phyloP scores from a whole-genome alignment of 495 filamentous ascomycete species.

The Penicillium paradoxum region DNA sequence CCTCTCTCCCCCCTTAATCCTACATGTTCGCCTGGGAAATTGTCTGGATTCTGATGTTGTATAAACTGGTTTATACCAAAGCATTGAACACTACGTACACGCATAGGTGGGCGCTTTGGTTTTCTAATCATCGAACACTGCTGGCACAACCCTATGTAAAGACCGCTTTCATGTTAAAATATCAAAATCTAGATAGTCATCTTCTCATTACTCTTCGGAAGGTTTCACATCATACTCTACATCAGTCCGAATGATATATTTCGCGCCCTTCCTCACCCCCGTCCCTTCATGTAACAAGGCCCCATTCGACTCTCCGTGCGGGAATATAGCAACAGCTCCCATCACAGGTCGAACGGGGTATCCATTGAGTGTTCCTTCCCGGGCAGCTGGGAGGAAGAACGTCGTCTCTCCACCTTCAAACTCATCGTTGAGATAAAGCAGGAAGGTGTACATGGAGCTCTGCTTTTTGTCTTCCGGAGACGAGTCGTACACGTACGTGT shows the following conservation, averaged over 20 bases:
- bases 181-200: background rate
- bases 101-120: too few relatives aligned
- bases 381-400: slow-evolving; percentile 33
- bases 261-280: slow-evolving; percentile 34
- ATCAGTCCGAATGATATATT: slow-evolving; percentile 39
- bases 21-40: too few relatives aligned
- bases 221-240: slow-evolving; percentile 40
- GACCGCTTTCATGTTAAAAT: too few relatives aligned
- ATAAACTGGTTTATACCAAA: too few relatives aligned
- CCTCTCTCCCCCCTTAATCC: too few relatives aligned
- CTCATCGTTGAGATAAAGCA: slow-evolving; percentile 39
- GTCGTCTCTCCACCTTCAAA: slow-evolving; percentile 41
- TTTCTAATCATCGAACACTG: too few relatives aligned
- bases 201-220: slow-evolving; percentile 5
- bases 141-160: too few relatives aligned
- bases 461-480: slow-evolving; percentile 32
- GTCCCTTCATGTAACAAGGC: slow-evolving; percentile 38
- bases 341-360: slow-evolving; percentile 39
- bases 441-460: slow-evolving; percentile 40
- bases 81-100: too few relatives aligned
- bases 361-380: slow-evolving; percentile 34
- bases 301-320: slow-evolving; percentile 36
- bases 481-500: slow-evolving; percentile 36
- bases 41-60: too few relatives aligned
- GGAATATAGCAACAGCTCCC: slow-evolving; percentile 38